Base-by-base conservation (phyloP, 805 yeast genomes). In the Saccharomyces mikatae region DNA sequence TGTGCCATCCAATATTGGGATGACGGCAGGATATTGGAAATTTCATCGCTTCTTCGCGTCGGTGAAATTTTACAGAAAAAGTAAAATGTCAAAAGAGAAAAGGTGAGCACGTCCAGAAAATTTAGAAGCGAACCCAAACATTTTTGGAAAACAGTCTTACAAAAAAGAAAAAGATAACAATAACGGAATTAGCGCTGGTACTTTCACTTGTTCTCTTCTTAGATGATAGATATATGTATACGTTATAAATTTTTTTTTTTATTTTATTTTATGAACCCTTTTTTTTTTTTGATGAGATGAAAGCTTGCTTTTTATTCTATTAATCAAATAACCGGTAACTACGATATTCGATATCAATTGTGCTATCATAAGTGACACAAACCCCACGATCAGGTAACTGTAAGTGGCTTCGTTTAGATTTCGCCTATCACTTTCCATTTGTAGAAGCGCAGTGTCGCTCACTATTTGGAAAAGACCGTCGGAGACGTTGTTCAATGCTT, bases 371-470 rank as follows among this genome's bases (percentile, higher is more conserved):
- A 36, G 44, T 22, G 24, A 36, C 44, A 36, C 44, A 21, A 36
- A 36, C 44, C 44, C 44, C 24, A 36, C 44, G 13, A 36, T 36
- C 44, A 36, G 24, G n/a, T 26, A 28, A 31, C 30, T 46, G 21
- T 29, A 47, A 14, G 26, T 14, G 4, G 36, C 46, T 49, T 60
- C 63, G 51, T 59, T 59, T 36, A 58, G 14, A 47, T 60, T 54
- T 41, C 63, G 55, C 41, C 55, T 56, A 31, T 58, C 55, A 13
- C 51, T 50, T 31, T 62, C 63, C 44, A 55, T 31, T n/a, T 28
- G 48, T 22, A 49, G 44, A 14, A 62, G 50, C 52, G 54, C 55
- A 49, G 44, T 54, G 49, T 48, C 47, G 52, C 47, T 46, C 29
- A 52, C 41, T 41, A 52, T 50, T 28, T 56, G 22, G 29, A 49